These are phyloP conservation scores for Plasmodium relictum DNA, from an alignment of 169 alveolate genomes.

Conservation along the genomic window DNA sequence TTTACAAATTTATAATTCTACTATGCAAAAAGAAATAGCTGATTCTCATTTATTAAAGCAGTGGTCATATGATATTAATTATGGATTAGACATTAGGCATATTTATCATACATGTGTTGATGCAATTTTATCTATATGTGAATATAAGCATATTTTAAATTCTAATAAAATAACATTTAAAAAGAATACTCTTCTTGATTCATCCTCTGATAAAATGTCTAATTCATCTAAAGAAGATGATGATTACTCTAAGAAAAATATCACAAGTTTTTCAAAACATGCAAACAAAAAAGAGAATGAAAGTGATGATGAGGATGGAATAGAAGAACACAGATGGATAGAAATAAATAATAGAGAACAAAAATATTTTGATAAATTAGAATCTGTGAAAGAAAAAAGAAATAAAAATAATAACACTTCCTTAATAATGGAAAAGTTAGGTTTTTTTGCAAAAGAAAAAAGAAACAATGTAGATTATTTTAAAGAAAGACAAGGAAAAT, in stretches of 20 bases:
- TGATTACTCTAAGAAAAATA: too few relatives aligned
- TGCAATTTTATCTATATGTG: slow-evolving; percentile 60
- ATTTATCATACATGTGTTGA: slow-evolving; percentile 70
- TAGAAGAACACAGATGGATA: too few relatives aligned
- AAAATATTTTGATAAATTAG: background rate
- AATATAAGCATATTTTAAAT: slow-evolving; percentile 28
- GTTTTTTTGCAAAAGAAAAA: slow-evolving; percentile 38
- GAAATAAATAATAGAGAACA: too few relatives aligned
- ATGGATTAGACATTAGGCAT: slow-evolving; percentile 67
- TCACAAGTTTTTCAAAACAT: background rate
- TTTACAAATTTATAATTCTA: slow-evolving; percentile 54
- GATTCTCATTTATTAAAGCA: slow-evolving; percentile 35
- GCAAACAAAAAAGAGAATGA: background rate
- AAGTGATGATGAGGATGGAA: too few relatives aligned
- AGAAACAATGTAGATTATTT: slow-evolving; percentile 39
- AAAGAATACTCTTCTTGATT: slow-evolving; percentile 30
- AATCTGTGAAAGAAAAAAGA: background rate
- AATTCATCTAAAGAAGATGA: background rate
- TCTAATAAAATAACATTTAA: background rate
- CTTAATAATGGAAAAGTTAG: background rate
- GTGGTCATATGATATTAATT: slow-evolving; percentile 70
- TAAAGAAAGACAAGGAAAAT: slow-evolving; percentile 41
- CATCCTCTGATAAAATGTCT: background rate
- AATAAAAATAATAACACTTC: background rate
- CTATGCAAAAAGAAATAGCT: slow-evolving; percentile 72